These are phyloP conservation scores for Russula virescens DNA, from an alignment of 768 basidiomycete species.

Conservation along the genomic window DNA sequence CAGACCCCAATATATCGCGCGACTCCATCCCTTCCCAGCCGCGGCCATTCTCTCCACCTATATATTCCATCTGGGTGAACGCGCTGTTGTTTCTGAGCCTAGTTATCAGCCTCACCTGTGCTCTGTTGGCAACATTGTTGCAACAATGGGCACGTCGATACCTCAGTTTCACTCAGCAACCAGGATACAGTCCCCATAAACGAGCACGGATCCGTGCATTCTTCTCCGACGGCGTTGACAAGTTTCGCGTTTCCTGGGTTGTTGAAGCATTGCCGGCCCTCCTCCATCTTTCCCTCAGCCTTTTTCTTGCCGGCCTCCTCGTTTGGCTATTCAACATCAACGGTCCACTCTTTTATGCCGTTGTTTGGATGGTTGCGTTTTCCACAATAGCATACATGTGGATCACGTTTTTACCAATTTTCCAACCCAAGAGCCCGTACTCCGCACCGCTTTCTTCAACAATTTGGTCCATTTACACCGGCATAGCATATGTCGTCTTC, in stretches of 20 bases:
- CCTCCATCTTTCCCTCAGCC: constrained; percentile 16
- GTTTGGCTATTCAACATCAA: constrained; percentile 5
- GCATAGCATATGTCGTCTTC: background rate
- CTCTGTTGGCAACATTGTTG: constrained; percentile 5
- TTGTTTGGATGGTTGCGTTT: background rate
- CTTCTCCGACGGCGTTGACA: constrained; percentile 1
- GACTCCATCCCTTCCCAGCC: background rate
- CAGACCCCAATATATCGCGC: background rate
- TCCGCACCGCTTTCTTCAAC: background rate
- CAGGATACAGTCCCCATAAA: background rate
- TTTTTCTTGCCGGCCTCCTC: constrained; percentile 18
- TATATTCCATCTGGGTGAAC: constrained; percentile 2
- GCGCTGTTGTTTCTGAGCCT: constrained; percentile 12
- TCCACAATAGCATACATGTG: background rate
- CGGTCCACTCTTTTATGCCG: background rate
- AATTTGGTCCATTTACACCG: background rate
- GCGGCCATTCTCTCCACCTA: constrained; percentile 1
- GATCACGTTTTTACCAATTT: constrained; percentile 1
- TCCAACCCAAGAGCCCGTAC: background rate
- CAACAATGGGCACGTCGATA: constrained; percentile 16
- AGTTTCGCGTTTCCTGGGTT: background rate
- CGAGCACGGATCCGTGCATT: constrained; percentile 12
- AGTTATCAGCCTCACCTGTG: constrained; percentile 1
- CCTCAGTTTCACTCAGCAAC: background rate
- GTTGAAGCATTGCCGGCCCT: constrained; percentile 12